Evolutionary conservation across 306 rosid genomes (phyloP).

Genomic region (Crataegus laevigata): DNA sequence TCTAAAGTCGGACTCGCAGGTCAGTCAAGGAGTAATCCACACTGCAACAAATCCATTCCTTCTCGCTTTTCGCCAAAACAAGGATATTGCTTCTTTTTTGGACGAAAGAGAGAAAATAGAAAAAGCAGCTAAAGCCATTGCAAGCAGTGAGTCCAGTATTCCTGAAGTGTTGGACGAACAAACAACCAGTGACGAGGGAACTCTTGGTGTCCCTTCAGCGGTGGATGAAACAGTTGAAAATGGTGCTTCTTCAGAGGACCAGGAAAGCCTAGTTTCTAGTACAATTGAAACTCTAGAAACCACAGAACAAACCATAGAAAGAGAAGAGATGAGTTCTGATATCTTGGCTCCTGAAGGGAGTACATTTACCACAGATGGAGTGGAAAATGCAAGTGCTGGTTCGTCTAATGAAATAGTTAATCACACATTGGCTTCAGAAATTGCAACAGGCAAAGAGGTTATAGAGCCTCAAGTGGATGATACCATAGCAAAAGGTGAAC

Average conservation of each 20-base stretch:
- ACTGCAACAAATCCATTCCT: constrained; percentile 80
- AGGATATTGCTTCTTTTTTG: constrained; percentile 76
- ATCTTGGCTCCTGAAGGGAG: constrained; percentile 30
- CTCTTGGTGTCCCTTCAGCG: constrained; percentile 23
- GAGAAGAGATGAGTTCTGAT: constrained; percentile 33
- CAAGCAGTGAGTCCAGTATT: constrained; percentile 24
- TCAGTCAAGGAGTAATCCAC: constrained; percentile 48
- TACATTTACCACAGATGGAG: constrained; percentile 21
- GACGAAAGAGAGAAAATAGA: constrained; percentile 61
- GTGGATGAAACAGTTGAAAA: constrained; percentile 26
- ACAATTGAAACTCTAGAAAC: constrained; percentile 8
- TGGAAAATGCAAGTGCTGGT: constrained; percentile 26
- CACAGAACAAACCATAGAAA: constrained; percentile 16
- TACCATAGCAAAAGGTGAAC: constrained; percentile 29
- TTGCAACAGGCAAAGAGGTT: constrained; percentile 20
- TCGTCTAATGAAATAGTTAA: constrained; percentile 29
- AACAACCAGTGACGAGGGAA: constrained; percentile 19
- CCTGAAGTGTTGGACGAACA: constrained; percentile 32
- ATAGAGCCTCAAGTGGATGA: constrained; percentile 31
- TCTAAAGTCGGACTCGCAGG: constrained; percentile 24
- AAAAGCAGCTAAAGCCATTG: constrained; percentile 28
- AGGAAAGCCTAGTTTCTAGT: constrained; percentile 19
- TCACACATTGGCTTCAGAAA: constrained; percentile 23
- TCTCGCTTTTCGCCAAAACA: constrained; percentile 82
- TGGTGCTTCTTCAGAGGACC: constrained; percentile 21